Evolutionary conservation across 306 rosid species (phyloP).

Genomic region (Oxytropis ochrocephala): DNA sequence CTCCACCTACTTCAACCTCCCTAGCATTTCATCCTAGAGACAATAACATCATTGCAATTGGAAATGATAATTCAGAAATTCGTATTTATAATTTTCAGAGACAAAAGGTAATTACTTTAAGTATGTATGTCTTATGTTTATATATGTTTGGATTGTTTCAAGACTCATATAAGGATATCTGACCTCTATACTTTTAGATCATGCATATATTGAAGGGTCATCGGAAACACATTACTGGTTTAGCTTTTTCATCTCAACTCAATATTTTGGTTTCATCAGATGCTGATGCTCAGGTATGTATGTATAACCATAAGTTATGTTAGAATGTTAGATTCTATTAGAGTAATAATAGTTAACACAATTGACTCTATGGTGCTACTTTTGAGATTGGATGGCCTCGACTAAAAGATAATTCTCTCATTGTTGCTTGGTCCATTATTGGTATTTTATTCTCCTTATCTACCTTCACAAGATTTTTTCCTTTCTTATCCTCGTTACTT

Average conservation of each 20-base stretch:
- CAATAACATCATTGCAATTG: slow-evolving; percentile 68
- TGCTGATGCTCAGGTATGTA: slow-evolving; percentile 74
- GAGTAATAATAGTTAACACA: too few species aligned
- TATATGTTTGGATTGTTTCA: slow-evolving; percentile 12
- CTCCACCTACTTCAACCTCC: slow-evolving; percentile 64
- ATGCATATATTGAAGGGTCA: slow-evolving; percentile 57
- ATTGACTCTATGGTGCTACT: too few species aligned
- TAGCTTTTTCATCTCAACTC: slow-evolving; percentile 58
- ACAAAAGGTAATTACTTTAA: slow-evolving; percentile 44
- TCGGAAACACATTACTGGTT: slow-evolving; percentile 56
- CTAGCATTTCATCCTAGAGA: slow-evolving; percentile 63
- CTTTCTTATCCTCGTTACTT: too few species aligned
- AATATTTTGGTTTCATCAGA: slow-evolving; percentile 55
- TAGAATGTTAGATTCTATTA: too few species aligned
- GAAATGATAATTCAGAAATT: slow-evolving; percentile 68
- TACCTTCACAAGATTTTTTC: too few species aligned
- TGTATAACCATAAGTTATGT: slow-evolving; percentile 5
- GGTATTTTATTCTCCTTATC: too few species aligned
- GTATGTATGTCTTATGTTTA: neutral
- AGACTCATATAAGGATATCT: neutral
- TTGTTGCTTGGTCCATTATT: too few species aligned
- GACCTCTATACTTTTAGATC: slow-evolving; percentile 29
- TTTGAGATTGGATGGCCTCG: too few species aligned
- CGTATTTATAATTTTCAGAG: slow-evolving; percentile 50
- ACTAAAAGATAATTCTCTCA: too few species aligned